Conservation (phyloP, 2,329 filamentous ascomycete species). For the Sordariomycetes sp. region DNA sequence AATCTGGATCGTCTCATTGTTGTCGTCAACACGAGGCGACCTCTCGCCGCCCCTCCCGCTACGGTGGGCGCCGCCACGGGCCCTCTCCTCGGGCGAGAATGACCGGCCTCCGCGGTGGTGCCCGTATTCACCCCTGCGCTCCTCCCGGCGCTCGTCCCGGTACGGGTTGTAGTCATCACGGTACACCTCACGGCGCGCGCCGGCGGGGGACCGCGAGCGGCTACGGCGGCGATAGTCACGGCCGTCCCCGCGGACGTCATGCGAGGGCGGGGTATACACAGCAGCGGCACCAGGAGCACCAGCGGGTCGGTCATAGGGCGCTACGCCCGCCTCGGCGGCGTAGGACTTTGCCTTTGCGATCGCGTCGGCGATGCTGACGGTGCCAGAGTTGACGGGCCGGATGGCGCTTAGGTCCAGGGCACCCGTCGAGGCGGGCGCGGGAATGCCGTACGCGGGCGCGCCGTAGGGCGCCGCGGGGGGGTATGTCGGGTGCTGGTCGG, state of each 20-base stretch:
- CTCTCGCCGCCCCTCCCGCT: conserved; percentile 44
- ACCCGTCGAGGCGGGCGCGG: conserved; percentile 59
- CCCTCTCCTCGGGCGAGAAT: conserved; percentile 49
- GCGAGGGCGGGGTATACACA: conserved; percentile 22
- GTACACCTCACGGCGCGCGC: conserved; percentile 50
- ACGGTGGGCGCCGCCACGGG: conserved; percentile 34
- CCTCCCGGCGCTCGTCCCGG: conserved; percentile 69
- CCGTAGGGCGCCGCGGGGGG: conserved; percentile 24
- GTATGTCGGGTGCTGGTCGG: conserved; percentile 13
- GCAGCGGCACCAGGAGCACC: too few species aligned
- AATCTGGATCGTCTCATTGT: conserved; percentile 71
- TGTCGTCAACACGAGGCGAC: conserved; percentile 49
- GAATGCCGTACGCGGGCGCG: conserved; percentile 31
- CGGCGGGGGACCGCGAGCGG: conserved; percentile 59
- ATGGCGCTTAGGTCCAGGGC: conserved; percentile 71
- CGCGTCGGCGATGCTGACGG: conserved; percentile 71
- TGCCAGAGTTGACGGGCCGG: conserved; percentile 66
- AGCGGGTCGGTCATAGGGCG: conserved; percentile 46
- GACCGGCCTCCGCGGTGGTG: conserved; percentile 50
- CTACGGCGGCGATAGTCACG: conserved; percentile 27
- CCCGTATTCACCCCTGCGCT: conserved; percentile 39
- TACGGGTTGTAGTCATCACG: conserved; percentile 73
- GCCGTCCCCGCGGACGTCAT: conserved; percentile 27
- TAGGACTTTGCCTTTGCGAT: conserved; percentile 75
- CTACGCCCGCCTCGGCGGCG: conserved; percentile 64